Base-by-base conservation (phyloP, 2,329 filamentous ascomycete species). In the Elsinoe perseae region DNA sequence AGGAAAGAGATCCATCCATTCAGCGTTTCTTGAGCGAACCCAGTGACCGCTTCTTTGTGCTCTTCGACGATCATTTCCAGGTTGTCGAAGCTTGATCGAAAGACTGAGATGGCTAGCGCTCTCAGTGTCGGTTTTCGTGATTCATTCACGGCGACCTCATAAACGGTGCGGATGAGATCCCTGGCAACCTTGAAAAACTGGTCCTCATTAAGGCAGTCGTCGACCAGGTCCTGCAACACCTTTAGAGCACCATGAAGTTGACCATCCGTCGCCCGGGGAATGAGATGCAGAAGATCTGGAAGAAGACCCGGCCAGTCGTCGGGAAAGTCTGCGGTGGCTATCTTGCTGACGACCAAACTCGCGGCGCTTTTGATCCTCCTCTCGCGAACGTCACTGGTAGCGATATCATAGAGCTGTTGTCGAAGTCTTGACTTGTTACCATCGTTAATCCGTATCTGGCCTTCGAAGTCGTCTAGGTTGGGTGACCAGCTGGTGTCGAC, bases 31-130 rank as follows among this genome's bases (percentile, higher is more conserved):
- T 95, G 89, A 54, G 92, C 90, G 69, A 98, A 98, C 1, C 79
- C 80, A 71, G 89, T 93, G 59, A 97, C 89, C 56, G 88, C 88
- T 57, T 80, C 80, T 65, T 88, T 87, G 72, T 97, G 88, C 63
- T 95, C 89, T 63, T 95, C 91, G 77, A 95, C 87, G 62, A 97
- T 87, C 82, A 96, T 95, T 72, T 97, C 90, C 74, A 98, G 82
- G 57, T 93, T 88, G 68, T 97, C 90, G 69, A 98, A 95, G 72
- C 89, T 95, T 50, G 84, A 84, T 57, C 89, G 82, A 77, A 97
- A 95, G 57, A 96, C 88, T 38, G 87, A 89, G 40, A 97, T 86
- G 36, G 93, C 88, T 63, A 97, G 77, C 27, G 90, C 89, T 59
- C 93, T 82, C 58, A 95, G 77, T 6, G 64, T 67, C 8, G 86